Conservation (phyloP, 805 yeast species). For the Saccharomycopsis selenospora region DNA sequence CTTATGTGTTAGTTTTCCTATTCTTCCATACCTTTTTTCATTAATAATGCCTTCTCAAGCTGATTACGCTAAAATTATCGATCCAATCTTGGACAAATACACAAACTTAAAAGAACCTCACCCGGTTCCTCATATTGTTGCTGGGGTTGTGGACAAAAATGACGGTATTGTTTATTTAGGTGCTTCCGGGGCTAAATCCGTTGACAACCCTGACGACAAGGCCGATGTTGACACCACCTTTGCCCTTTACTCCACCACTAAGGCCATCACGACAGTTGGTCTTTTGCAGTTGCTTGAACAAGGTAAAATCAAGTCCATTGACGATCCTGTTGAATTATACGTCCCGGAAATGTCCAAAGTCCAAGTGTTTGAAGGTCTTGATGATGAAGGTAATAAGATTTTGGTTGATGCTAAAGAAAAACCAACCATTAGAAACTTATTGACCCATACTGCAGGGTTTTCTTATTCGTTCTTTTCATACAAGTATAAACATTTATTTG, state of each 20-base stretch:
- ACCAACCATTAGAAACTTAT: conserved; percentile 28
- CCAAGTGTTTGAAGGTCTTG: conserved; percentile 23
- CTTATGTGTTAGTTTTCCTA: too few relatives aligned
- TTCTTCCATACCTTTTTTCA: background rate
- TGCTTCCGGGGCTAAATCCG: conserved; percentile 19
- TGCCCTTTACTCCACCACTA: conserved; percentile 30
- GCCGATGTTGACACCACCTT: conserved; percentile 24
- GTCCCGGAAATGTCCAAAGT: conserved; percentile 26
- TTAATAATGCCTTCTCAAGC: background rate
- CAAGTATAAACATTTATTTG: conserved; percentile 20
- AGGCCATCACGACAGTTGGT: conserved; percentile 29
- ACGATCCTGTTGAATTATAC: conserved; percentile 28
- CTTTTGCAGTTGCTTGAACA: conserved; percentile 29
- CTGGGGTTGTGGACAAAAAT: conserved; percentile 21
- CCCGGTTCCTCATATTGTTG: conserved; percentile 21
- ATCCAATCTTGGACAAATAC: conserved; percentile 17
- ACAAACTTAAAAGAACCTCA: conserved; percentile 15
- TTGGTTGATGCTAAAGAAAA: conserved; percentile 23
- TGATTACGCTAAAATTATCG: conserved; percentile 2
- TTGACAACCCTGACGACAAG: conserved; percentile 9
- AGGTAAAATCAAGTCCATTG: conserved; percentile 27
- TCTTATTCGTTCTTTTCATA: conserved; percentile 29
- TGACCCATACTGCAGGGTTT: conserved; percentile 35
- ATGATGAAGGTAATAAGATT: conserved; percentile 23
- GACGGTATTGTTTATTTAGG: conserved; percentile 20